Percentiles rank a stretch among this genome's conserved stretches.
These are phyloP conservation scores for Petasospora rhodanensis DNA, from an alignment of 1,139 yeast genomes.

Conservation along the genomic window DNA sequence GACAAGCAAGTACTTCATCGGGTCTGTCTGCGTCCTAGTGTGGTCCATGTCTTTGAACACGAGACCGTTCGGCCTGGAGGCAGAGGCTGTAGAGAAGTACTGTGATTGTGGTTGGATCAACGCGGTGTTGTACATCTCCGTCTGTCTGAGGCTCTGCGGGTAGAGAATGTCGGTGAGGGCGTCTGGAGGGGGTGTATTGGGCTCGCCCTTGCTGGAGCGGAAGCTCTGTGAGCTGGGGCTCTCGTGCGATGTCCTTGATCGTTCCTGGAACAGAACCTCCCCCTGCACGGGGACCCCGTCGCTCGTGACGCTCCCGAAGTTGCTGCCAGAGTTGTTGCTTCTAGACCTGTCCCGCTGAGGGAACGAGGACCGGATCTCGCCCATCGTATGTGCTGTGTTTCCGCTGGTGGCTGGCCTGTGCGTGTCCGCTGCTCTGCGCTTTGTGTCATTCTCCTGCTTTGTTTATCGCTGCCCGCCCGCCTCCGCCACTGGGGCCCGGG, in stretches of 20 bases:
- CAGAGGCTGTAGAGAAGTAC: conserved; percentile 1
- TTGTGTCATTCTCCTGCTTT: too few species aligned
- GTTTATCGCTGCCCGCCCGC: too few species aligned
- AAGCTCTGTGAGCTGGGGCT: conserved; percentile 7
- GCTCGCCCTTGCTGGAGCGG: conserved; percentile 9
- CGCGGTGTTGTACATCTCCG: conserved; percentile 1
- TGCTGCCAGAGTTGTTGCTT: conserved; percentile 5
- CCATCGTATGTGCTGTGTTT: too few species aligned
- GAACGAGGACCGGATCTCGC: conserved; percentile 7
- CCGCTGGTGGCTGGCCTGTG: too few species aligned
- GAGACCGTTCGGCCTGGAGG: not conserved
- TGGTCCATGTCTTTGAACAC: not conserved
- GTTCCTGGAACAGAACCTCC: too few species aligned
- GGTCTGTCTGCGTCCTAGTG: conserved; percentile 7
- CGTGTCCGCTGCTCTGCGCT: too few species aligned
- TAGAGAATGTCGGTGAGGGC: conserved; percentile 4
- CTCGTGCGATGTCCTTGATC: not conserved
- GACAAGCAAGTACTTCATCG: conserved; percentile 15
- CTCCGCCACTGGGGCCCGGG: too few species aligned
- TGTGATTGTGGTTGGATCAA: conserved; percentile 6
- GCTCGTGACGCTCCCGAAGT: conserved; percentile 1
- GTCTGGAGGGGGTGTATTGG: conserved; percentile 10
- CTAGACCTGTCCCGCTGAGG: conserved; percentile 7
- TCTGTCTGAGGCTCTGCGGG: conserved; percentile 4
- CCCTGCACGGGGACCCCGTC: too few species aligned